These are phyloP conservation scores for Cenchrus purpureus DNA, from an alignment of 176 grass and related monocot species.

Conservation along the genomic window DNA sequence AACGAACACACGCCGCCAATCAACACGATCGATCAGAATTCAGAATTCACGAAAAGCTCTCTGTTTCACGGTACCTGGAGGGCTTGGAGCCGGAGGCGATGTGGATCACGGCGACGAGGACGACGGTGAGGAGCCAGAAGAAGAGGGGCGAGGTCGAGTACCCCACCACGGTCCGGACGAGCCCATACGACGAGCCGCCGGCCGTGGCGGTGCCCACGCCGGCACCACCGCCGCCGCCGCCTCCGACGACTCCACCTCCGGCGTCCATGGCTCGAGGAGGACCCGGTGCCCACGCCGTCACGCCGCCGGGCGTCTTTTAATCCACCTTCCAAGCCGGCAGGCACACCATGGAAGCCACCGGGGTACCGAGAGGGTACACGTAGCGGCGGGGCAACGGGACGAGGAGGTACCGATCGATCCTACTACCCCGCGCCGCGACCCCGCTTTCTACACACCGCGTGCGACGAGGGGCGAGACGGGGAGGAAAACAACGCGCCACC, in stretches of 20 bases:
- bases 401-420: slow-evolving; percentile 24
- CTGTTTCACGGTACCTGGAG: slow-evolving; percentile 37
- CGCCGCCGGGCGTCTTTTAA: background rate
- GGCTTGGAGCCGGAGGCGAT: slow-evolving; percentile 36
- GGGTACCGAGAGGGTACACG: background rate
- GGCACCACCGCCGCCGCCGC: background rate
- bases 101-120: slow-evolving; percentile 56
- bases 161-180: slow-evolving; percentile 30
- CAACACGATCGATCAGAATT: slow-evolving; percentile 4
- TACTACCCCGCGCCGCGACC: background rate
- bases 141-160: slow-evolving; percentile 35
- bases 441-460: slow-evolving; percentile 4
- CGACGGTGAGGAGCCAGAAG: slow-evolving; percentile 62
- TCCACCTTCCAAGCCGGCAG: background rate
- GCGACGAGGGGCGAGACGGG: background rate
- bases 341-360: background rate
- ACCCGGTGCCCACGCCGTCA: background rate
- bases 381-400: slow-evolving; percentile 6
- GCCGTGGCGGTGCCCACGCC: background rate
- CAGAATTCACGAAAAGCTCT: background rate
- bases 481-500: slow-evolving; percentile 57
- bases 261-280: slow-evolving; percentile 43
- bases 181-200: background rate
- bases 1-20: background rate
- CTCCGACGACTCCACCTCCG: background rate